Conservation (phyloP, 2,329 filamentous ascomycete species). For the Penicillium sp. region DNA sequence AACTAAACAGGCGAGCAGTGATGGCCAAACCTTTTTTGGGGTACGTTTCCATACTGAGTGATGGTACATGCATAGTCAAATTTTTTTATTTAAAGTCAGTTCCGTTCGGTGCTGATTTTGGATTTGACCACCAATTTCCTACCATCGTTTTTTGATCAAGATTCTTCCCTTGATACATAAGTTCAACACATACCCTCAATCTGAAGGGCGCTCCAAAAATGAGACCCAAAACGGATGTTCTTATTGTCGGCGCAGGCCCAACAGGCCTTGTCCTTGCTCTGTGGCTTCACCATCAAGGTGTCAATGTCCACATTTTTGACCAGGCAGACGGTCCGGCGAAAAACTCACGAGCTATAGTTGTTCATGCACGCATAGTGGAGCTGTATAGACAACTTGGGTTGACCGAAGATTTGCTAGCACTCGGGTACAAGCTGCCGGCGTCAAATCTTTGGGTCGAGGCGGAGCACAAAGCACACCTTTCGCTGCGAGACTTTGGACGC, state of each 20-base stretch:
- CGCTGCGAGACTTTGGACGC: constrained; percentile 23
- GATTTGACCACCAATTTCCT: not conserved
- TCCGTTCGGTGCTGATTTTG: not conserved
- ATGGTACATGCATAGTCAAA: not conserved
- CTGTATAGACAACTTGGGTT: constrained; percentile 49
- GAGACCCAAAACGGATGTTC: constrained; percentile 19
- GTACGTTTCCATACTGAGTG: not conserved
- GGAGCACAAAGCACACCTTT: constrained; percentile 21
- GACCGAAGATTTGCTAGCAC: constrained; percentile 35
- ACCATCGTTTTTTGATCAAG: not conserved
- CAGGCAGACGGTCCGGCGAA: constrained; percentile 38
- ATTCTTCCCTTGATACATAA: not conserved
- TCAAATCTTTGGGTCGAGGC: constrained; percentile 38
- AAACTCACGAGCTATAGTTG: constrained; percentile 41
- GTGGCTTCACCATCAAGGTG: constrained; percentile 28
- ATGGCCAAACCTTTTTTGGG: not conserved
- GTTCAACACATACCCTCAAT: not conserved
- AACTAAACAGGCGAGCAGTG: constrained; percentile 1
- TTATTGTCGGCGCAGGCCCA: constrained; percentile 32
- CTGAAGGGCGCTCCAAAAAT: not conserved
- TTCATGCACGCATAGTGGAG: constrained; percentile 53
- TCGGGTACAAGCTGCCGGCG: constrained; percentile 40
- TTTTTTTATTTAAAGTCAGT: not conserved
- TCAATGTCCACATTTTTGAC: constrained; percentile 46
- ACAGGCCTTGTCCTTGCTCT: constrained; percentile 33